phyloP scores from a whole-genome alignment of 2,329 filamentous ascomycete genomes.

The Cercospora sp. region DNA sequence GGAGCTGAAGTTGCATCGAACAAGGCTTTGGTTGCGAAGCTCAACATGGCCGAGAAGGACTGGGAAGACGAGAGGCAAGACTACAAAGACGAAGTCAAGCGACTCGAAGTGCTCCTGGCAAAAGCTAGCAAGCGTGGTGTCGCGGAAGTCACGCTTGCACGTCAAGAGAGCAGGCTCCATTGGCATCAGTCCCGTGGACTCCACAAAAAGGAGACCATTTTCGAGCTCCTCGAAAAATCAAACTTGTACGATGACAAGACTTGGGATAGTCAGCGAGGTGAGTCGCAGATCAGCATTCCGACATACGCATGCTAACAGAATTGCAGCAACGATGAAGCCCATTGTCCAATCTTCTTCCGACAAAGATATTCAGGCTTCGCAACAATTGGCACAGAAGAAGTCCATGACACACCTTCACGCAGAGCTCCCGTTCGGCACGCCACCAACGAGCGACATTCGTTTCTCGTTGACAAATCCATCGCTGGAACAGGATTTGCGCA shows the following conservation, averaged over 20 bases:
- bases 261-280: conserved; percentile 38
- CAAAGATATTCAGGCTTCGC: conserved; percentile 44
- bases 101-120: conserved; percentile 48
- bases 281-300: neutral
- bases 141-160: conserved; percentile 44
- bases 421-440: conserved; percentile 41
- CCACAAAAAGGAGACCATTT: conserved; percentile 36
- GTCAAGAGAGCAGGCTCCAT: conserved; percentile 45
- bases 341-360: conserved; percentile 40
- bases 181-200: conserved; percentile 22
- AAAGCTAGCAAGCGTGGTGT: conserved; percentile 44
- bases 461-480: conserved; percentile 32
- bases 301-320: conserved; percentile 23
- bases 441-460: conserved; percentile 29
- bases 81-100: conserved; percentile 47
- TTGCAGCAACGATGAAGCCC: conserved; percentile 34
- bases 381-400: conserved; percentile 43
- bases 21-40: conserved; percentile 27
- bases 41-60: conserved; percentile 35
- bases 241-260: conserved; percentile 28
- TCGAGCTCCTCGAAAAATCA: conserved; percentile 38
- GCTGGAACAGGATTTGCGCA: conserved; percentile 25
- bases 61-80: conserved; percentile 40
- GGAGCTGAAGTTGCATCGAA: conserved; percentile 33
- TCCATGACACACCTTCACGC: conserved; percentile 33